phyloP scores from a whole-genome alignment of 1,284 basidiomycete species.

The Trichosporon sp. region DNA sequence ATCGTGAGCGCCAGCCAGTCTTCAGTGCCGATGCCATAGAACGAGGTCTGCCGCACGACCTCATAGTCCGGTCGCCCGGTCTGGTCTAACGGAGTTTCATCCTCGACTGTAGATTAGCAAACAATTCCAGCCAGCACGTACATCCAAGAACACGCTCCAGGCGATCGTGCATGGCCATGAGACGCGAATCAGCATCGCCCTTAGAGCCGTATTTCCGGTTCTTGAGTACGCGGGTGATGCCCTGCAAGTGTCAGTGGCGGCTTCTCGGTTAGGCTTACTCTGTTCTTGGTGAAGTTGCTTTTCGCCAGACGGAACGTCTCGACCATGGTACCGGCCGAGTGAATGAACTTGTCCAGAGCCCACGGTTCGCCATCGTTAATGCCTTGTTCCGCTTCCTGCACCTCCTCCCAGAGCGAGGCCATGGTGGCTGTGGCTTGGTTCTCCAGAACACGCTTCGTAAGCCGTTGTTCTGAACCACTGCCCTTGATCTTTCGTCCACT shows the following conservation, averaged over 20 bases:
- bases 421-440: constrained; percentile 44
- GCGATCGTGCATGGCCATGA: constrained; percentile 43
- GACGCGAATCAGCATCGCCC: constrained; percentile 32
- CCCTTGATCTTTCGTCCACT: constrained; percentile 14
- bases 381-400: constrained; percentile 45
- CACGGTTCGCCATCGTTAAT: constrained; percentile 45
- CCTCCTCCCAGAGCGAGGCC: constrained; percentile 43
- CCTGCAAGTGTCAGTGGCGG: constrained; percentile 16
- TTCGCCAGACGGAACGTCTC: constrained; percentile 84
- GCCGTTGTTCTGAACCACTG: constrained; percentile 19
- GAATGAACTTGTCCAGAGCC: constrained; percentile 61
- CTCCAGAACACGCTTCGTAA: constrained; percentile 39
- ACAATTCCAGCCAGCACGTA: constrained; percentile 14
- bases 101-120: constrained; percentile 31
- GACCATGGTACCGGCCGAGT: constrained; percentile 76
- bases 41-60: constrained; percentile 49
- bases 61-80: constrained; percentile 21
- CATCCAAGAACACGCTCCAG: constrained; percentile 42
- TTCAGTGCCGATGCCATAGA: constrained; percentile 76
- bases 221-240: constrained; percentile 39
- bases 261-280: constrained; percentile 53
- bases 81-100: constrained; percentile 38
- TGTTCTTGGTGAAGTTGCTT: constrained; percentile 70
- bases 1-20: constrained; percentile 82
- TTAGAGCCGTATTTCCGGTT: constrained; percentile 22